A percentile compares a stretch with the other conserved stretches of the same genome.
Conservation (phyloP, 768 basidiomycete species). For the Filobasidium wieringae region DNA sequence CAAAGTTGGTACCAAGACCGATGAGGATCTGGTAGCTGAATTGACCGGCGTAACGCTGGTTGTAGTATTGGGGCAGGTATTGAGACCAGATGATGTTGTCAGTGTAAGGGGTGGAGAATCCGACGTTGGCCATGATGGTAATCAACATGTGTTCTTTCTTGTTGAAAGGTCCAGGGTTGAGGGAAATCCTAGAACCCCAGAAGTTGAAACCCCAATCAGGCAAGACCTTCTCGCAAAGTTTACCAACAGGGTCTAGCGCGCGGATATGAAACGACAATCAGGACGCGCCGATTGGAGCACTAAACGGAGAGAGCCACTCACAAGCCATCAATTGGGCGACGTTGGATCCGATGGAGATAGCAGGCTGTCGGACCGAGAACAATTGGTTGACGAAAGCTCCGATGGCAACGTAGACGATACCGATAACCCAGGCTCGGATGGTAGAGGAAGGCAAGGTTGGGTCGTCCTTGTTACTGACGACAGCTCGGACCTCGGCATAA, state of each 20-base stretch:
- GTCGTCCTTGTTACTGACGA: conserved; percentile 44
- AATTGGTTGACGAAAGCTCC: background rate
- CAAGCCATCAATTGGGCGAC: background rate
- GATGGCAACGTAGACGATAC: conserved; percentile 1
- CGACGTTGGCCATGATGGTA: conserved; percentile 70
- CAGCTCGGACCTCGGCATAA: conserved; percentile 64
- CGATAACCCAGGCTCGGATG: conserved; percentile 29
- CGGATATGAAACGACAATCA: no score
- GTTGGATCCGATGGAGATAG: background rate
- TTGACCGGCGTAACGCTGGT: conserved; percentile 29
- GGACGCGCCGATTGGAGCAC: no score
- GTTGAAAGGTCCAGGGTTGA: conserved; percentile 96
- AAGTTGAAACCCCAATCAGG: conserved; percentile 17
- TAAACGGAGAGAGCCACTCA: no score
- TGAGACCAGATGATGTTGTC: conserved; percentile 25
- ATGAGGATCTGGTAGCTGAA: conserved; percentile 17
- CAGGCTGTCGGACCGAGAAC: background rate
- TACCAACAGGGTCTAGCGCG: conserved; percentile 25
- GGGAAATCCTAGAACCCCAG: conserved; percentile 24
- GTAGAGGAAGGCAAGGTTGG: conserved; percentile 26
- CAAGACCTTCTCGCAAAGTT: conserved; percentile 13
- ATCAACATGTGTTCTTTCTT: conserved; percentile 90
- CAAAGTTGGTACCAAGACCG: conserved; percentile 19
- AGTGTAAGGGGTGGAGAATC: conserved; percentile 27
- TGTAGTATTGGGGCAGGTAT: conserved; percentile 26